Evolutionary conservation across 768 basidiomycete species (phyloP), one percentile per base, ranked within the genome.

Genomic region (Multifurca ochricompacta): DNA sequence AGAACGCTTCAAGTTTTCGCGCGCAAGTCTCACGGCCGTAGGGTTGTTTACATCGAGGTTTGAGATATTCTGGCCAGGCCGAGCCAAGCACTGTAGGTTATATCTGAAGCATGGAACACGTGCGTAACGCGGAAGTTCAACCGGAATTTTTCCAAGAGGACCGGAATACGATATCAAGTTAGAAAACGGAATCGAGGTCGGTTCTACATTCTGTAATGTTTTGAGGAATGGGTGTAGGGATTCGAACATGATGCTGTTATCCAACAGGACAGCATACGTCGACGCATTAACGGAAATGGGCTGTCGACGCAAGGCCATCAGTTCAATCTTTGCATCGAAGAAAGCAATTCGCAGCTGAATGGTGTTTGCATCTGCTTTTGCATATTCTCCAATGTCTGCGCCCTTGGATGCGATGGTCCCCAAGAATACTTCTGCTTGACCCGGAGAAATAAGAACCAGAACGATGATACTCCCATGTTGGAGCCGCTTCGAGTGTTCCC

Each of bases 391-490:
- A 43, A 84, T 62, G 25, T 83, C 80, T 6, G 59, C 64, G 4
- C 63, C 42, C 13, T 69, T 68, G 39, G 73, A 77, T 2, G 74
- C 69, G 8, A 83, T 63, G 14, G 73, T 70, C 1, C 83, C 85
- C 10, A 87, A 74, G 61, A 78, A 73, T 25, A 81, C 72, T 3
- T 50, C 58, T 13, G 54, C 35, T 13, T 32, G 31, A 4, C 51
- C 55, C 6, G 53, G 52, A 16, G 71, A 63, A 5, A 71, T 60
- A 4, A 48, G 58, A 60, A 85, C 65, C 4, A 86, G 73, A 3
- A 77, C 83, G n/a, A 87, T 72, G 19, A 88, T 76, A 13, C 77
- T 77, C 1, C 85, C 83, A 58, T 74, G 73, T 45, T 76, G 71
- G 9, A 87, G 73, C 1, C 82, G 72, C 53, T 81, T 82, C 8